Base-by-base conservation (phyloP, 306 rosid genomes). In the Arachis hypogaea region DNA sequence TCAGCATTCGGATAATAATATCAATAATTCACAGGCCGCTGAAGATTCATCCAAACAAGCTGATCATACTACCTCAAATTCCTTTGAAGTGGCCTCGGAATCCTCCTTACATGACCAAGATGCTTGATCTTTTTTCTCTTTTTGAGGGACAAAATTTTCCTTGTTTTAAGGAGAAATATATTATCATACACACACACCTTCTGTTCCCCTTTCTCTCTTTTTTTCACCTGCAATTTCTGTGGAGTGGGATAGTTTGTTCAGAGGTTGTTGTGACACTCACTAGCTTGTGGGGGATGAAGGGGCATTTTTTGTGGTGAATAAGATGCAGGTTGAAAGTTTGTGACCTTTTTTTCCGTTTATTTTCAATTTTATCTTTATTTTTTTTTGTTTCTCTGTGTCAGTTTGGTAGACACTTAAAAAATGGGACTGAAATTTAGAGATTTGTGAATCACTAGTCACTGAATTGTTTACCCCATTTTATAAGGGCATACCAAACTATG, bases 291-390 rank as follows among this genome's bases (percentile, higher is more conserved):
- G 84, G 79, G 75, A 77, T 82, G 79, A 89, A 77, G 66, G 84
- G 84, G 82, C 87, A 79, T 81, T 89, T 89, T 89, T 87, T 84
- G 96, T 78, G 96, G 84, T 88, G 85, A 92, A 92, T 89, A 88
- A 89, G 84, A 76, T 78, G 93, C 97, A 85, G 88, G 93, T 89
- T 84, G 81, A 82, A 85, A 83, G 83, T 69, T 85, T 87, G 84
- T 82, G 82, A 82, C 76, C 69, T 7, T 50, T 50, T 50, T 10
- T 50, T 50, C 1, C 4, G 11, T 52, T 4, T 4, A 4, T 14
- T 63, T 70, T 16, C 38, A 5, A 50, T 54, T 33, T 14, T 42
- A 4, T 66, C 9, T 14, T 38, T 28, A 7, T 43, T 59, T 72
- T 44, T n/a, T 62, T 30, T 47, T 63, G 7, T 69, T 16, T 49